Base-by-base conservation (phyloP, 208 protist genomes). In the Acanthamoeba healyi region DNA sequence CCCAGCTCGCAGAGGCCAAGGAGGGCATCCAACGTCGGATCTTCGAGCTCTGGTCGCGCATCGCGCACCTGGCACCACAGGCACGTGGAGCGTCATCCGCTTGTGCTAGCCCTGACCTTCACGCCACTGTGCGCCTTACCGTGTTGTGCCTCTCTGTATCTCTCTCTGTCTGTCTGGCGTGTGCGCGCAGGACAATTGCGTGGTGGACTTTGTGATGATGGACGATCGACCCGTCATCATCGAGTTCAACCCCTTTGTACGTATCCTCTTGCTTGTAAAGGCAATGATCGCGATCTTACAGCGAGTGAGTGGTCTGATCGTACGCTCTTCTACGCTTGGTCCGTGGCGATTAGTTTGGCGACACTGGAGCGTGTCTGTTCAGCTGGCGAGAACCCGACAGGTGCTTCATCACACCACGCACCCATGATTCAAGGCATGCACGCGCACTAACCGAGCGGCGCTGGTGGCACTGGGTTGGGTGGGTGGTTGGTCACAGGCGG, bases 121-220 rank as follows among this genome's bases (percentile, higher is more conserved):
- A n/a, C n/a, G n/a, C n/a, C n/a, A n/a, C n/a, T n/a, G n/a, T n/a
- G n/a, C n/a, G n/a, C n/a, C n/a, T n/a, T n/a, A n/a, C n/a, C n/a
- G n/a, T n/a, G n/a, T n/a, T n/a, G n/a, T n/a, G n/a, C n/a, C n/a
- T n/a, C n/a, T n/a, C n/a, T n/a, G n/a, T n/a, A n/a, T n/a, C n/a
- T n/a, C n/a, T n/a, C n/a, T n/a, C n/a, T n/a, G n/a, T n/a, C n/a
- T n/a, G n/a, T n/a, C n/a, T n/a, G n/a, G n/a, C n/a, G n/a, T 49
- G 44, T 12, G 44, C 44, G 44, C 44, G 44, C 70, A 79, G 70
- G 70, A 79, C 10, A 12, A 79, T 10, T 79, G 70, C 36, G 70
- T 79, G 26, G 36, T 79, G 14, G 70, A 79, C 70, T 79, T 79
- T 46, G 70, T 79, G 36, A 10, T 79, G 32, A 3, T 79, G 17